Conservation (phyloP, 768 basidiomycete species). For the Auriscalpium microsporum region DNA sequence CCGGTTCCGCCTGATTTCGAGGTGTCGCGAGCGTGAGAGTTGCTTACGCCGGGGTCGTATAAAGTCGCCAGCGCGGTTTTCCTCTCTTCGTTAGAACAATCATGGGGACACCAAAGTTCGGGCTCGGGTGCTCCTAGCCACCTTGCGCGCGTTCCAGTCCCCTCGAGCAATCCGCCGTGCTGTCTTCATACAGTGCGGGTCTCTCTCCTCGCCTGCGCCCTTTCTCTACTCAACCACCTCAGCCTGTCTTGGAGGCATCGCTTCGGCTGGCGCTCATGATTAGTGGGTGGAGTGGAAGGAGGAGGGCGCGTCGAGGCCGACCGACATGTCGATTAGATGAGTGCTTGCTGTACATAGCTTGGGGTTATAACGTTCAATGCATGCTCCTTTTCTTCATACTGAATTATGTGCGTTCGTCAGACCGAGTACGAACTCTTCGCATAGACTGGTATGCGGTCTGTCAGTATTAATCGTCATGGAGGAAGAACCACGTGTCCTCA, state of each 20-base stretch:
- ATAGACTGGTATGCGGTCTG: no score
- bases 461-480: no score
- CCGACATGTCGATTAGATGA: conserved; percentile 23
- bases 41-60: conserved; percentile 31
- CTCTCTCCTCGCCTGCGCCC: conserved; percentile 2
- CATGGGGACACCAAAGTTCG: conserved; percentile 89
- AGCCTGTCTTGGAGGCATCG: conserved; percentile 54
- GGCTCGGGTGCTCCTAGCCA: conserved; percentile 72
- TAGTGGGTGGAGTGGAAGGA: conserved; percentile 28
- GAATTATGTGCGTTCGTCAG: no score
- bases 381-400: no score
- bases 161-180: conserved; percentile 50
- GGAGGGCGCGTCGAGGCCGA: conserved; percentile 23
- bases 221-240: conserved; percentile 36
- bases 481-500: no score
- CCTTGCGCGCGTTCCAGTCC: conserved; percentile 95
- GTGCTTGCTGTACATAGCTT: no score
- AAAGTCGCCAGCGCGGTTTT: conserved; percentile 16
- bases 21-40: conserved; percentile 26
- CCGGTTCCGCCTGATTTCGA: not conserved
- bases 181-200: conserved; percentile 10
- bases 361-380: no score
- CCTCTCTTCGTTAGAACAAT: conserved; percentile 46
- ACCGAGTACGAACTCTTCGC: no score
- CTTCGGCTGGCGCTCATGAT: conserved; percentile 70